A percentile compares a stretch with the other conserved stretches of the same genome.
phyloP scores from a whole-genome alignment of 495 filamentous ascomycete genomes.

The Aspergillus carlsbadensis region DNA sequence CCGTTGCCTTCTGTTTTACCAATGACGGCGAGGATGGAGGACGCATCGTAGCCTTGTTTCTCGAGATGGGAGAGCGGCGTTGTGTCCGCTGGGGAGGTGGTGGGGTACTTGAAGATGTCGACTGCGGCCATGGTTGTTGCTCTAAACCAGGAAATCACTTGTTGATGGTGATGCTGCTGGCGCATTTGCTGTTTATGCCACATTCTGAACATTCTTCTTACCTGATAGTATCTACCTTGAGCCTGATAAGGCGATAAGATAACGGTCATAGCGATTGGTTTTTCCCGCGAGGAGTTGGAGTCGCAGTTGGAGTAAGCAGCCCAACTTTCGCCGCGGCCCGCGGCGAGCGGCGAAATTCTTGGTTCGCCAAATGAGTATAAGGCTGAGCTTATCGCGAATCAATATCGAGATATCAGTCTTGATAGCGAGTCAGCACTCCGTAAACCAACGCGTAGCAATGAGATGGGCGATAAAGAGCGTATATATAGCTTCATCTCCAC shows the following conservation, averaged over 20 bases:
- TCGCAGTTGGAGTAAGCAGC: no score
- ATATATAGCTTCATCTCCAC: no score
- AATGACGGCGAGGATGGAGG: not conserved
- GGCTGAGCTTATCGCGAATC: not conserved
- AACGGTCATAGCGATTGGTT: no score
- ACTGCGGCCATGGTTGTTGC: not conserved
- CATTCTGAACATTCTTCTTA: no score
- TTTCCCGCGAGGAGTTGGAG: no score
- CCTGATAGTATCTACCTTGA: not conserved
- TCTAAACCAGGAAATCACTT: not conserved
- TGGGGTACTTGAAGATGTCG: not conserved
- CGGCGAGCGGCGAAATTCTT: not conserved
- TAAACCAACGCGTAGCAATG: no score
- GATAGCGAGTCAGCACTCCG: no score
- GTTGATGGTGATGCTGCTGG: not conserved
- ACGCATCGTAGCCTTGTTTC: not conserved
- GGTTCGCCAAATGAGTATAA: not conserved
- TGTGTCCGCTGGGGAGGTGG: constrained; percentile 3
- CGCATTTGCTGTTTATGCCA: not conserved
- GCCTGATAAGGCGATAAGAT: not conserved
- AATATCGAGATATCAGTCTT: not conserved
- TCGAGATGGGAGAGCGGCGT: not conserved
- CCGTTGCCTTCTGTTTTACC: constrained; percentile 10
- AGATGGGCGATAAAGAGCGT: not conserved
- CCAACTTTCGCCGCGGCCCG: not conserved